phyloP scores from a whole-genome alignment of 2,329 filamentous ascomycete genomes.

The Penicillium aurantiogriseum region DNA sequence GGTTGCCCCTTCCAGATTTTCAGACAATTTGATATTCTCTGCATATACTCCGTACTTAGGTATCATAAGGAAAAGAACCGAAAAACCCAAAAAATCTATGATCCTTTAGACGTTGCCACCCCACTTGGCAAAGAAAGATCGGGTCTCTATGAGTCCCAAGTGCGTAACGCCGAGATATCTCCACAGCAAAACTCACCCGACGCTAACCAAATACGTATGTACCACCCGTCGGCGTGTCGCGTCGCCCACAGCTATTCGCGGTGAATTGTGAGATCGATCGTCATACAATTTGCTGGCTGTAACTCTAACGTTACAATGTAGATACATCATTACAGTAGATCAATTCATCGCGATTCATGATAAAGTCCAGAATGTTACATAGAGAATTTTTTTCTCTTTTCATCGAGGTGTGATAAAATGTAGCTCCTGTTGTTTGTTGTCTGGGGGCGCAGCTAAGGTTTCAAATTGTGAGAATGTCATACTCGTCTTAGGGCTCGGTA shows the following conservation, averaged over 20 bases:
- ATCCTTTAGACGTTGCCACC: background rate
- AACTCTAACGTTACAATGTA: background rate
- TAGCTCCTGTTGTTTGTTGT: background rate
- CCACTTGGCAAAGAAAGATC: background rate
- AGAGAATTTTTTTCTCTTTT: too few species aligned
- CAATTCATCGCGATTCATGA: background rate
- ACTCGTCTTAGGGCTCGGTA: background rate
- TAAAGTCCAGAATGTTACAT: background rate
- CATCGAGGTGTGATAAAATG: background rate
- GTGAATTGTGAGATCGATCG: background rate
- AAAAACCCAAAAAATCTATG: background rate
- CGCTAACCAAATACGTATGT: background rate
- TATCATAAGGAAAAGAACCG: background rate
- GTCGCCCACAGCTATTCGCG: background rate
- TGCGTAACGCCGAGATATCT: conserved; percentile 1
- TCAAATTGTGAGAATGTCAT: background rate
- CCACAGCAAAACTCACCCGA: background rate
- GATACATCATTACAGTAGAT: background rate
- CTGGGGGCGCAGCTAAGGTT: background rate
- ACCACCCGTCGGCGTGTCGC: background rate
- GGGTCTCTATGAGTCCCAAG: background rate
- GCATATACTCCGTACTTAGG: background rate
- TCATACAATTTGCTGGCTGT: background rate
- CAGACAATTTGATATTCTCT: background rate
- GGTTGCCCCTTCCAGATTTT: background rate